These are phyloP conservation scores for Glebionis coronaria DNA, from an alignment of 129 eudicot genomes.

Conservation along the genomic window DNA sequence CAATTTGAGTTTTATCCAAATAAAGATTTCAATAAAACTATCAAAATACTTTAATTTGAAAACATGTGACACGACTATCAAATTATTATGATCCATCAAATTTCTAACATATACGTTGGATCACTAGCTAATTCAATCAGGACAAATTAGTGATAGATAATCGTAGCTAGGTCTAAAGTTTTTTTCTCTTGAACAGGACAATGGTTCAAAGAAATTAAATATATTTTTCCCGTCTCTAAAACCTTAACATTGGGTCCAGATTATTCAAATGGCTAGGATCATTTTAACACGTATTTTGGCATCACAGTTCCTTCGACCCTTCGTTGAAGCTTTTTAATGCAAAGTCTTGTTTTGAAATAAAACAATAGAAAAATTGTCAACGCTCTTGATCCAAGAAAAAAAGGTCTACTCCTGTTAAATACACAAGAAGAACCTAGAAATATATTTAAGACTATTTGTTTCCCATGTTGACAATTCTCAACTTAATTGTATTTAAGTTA, in stretches of 20 bases:
- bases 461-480: constrained; percentile 20
- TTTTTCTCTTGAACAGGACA: not conserved
- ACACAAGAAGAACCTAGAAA: not conserved
- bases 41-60: too few relatives aligned
- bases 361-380: constrained; percentile 25
- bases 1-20: too few relatives aligned
- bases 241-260: not conserved
- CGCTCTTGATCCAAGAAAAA: constrained; percentile 39
- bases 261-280: not conserved
- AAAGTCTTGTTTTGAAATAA: constrained; percentile 1
- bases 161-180: too few relatives aligned
- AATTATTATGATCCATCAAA: too few relatives aligned
- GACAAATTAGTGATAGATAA: too few relatives aligned
- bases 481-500: not conserved
- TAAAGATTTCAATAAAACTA: too few relatives aligned
- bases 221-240: not conserved
- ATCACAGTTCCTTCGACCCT: constrained; percentile 24
- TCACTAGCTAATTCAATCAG: too few relatives aligned
- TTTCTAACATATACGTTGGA: too few relatives aligned
- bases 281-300: constrained; percentile 19
- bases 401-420: constrained; percentile 24
- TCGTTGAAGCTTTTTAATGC: constrained; percentile 29
- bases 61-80: too few relatives aligned
- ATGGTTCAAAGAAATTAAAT: not conserved
- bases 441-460: constrained; percentile 14